A percentile compares a stretch with the other conserved stretches of the same genome.
These are phyloP conservation scores for Populus hybrid DNA, from an alignment of 441 rosid genomes.

Conservation along the genomic window DNA sequence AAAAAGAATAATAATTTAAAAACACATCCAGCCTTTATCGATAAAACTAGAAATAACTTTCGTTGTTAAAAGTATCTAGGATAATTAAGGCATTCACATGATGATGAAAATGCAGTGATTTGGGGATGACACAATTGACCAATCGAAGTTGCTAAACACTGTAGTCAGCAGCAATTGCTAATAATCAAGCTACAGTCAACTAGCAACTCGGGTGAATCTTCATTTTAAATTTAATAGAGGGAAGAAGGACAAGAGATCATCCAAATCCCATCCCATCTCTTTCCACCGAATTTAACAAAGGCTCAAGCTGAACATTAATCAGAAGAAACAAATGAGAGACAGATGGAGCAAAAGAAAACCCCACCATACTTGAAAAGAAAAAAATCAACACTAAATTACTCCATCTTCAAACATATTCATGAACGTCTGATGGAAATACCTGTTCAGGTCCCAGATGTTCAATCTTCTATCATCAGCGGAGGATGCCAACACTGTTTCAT, in stretches of 20 bases:
- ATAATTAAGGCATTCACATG: not conserved
- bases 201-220: not conserved
- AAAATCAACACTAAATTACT: not conserved
- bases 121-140: not conserved
- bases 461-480: constrained; percentile 84
- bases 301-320: not conserved
- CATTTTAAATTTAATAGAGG: not conserved
- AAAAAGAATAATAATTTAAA: no score
- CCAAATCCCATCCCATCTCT: not conserved
- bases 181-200: not conserved
- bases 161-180: not conserved
- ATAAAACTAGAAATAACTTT: not conserved
- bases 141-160: not conserved
- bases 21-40: not conserved
- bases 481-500: constrained; percentile 86
- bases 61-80: not conserved
- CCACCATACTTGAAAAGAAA: not conserved
- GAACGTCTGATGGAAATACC: constrained; percentile 32
- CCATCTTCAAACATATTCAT: not conserved
- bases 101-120: not conserved
- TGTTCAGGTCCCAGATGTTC: constrained; percentile 90
- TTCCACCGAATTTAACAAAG: not conserved
- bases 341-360: not conserved
- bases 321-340: not conserved
- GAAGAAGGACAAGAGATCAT: not conserved